These are phyloP conservation scores for Acacia confusa DNA, from an alignment of 306 rosid genomes.

Conservation along the genomic window DNA sequence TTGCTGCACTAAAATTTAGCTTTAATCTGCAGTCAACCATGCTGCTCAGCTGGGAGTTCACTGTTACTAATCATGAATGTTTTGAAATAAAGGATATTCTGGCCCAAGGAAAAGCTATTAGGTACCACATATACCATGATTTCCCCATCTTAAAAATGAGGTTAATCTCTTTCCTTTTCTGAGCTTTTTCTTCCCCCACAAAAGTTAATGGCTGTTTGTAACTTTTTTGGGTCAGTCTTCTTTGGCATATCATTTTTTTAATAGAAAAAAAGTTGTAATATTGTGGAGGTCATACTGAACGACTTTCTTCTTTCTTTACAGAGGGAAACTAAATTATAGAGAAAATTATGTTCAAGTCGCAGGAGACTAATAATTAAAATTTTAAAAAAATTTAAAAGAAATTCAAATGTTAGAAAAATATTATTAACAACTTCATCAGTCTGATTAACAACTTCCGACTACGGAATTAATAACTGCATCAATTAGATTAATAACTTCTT, in stretches of 20 bases:
- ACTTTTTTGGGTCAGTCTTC: slow-evolving; percentile 25
- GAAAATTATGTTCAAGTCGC: too few relatives aligned
- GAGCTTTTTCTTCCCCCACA: slow-evolving; percentile 24
- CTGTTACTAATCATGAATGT: slow-evolving; percentile 37
- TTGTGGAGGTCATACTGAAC: slow-evolving; percentile 18
- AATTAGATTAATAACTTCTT: too few relatives aligned
- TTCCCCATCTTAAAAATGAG: slow-evolving; percentile 29
- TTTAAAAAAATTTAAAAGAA: too few relatives aligned
- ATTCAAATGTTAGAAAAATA: too few relatives aligned
- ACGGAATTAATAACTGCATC: too few relatives aligned
- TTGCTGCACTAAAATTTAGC: slow-evolving; percentile 41
- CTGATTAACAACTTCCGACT: too few relatives aligned
- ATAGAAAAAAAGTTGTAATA: not conserved
- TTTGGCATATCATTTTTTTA: slow-evolving; percentile 13
- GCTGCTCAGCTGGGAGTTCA: slow-evolving; percentile 44
- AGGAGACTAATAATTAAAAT: too few relatives aligned
- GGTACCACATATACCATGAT: slow-evolving; percentile 36
- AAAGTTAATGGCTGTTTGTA: slow-evolving; percentile 20
- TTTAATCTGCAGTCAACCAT: slow-evolving; percentile 50
- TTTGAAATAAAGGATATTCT: slow-evolving; percentile 32
- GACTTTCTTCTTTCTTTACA: slow-evolving; percentile 32
- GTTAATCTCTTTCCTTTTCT: not conserved
- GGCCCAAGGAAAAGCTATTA: slow-evolving; percentile 31
- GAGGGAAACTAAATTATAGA: not conserved
- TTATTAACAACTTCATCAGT: too few relatives aligned